Evolutionary conservation across 371 early-diverging fungal species (phyloP).

Genomic region (Mortierella sp.): DNA sequence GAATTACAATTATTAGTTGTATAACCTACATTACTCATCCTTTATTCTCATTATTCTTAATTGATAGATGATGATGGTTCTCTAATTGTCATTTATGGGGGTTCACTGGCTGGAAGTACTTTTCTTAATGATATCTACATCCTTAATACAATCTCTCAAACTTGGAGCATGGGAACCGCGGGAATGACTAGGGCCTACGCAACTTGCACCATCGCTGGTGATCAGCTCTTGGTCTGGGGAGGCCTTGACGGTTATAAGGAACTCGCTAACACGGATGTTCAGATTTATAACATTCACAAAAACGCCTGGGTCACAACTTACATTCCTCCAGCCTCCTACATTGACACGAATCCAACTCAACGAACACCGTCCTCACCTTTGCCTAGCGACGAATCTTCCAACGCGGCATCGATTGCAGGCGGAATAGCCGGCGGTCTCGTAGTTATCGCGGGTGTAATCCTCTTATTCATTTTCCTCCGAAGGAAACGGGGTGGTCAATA

Average conservation of each 20-base stretch:
- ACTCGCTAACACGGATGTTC: neutral
- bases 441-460: neutral
- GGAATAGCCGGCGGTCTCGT: conserved; percentile 19
- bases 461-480: conserved; percentile 3
- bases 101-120: neutral
- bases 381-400: neutral
- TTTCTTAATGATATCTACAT: conserved; percentile 23
- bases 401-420: conserved; percentile 22
- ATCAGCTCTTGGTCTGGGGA: conserved; percentile 39
- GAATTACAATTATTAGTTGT: neutral
- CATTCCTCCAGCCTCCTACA: conserved; percentile 20
- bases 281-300: conserved; percentile 21
- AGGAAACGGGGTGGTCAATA: neutral
- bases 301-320: conserved; percentile 20
- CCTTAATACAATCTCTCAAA: conserved; percentile 16
- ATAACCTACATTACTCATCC: no score
- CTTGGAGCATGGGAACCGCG: conserved; percentile 16
- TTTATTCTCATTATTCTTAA: neutral
- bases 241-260: neutral
- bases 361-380: neutral
- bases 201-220: conserved; percentile 31
- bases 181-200: conserved; percentile 25
- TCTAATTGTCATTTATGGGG: conserved; percentile 26
- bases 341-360: neutral
- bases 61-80: conserved; percentile 37